These are phyloP conservation scores for Brassica rapa DNA, from an alignment of 345 rosid species.

Conservation along the genomic window DNA sequence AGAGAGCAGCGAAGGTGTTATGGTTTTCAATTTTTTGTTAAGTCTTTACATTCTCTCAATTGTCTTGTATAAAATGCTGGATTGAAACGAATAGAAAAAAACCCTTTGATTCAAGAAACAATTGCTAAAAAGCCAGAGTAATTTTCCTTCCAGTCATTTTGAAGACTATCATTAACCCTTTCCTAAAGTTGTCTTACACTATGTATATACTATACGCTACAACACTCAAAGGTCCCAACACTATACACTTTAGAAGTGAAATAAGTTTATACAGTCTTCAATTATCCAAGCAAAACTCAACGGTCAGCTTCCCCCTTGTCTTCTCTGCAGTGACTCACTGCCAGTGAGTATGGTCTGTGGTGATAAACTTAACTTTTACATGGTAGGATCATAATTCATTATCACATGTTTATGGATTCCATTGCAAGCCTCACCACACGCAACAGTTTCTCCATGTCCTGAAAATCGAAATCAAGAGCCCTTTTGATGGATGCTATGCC, in stretches of 20 bases:
- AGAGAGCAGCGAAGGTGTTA: background rate
- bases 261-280: constrained; percentile 19
- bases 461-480: constrained; percentile 93
- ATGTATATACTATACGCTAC: background rate
- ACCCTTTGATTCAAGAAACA: background rate
- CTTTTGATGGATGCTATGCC: constrained; percentile 63
- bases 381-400: constrained; percentile 7
- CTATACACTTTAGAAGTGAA: constrained; percentile 6
- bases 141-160: background rate
- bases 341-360: background rate
- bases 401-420: constrained; percentile 65
- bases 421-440: constrained; percentile 80
- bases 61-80: background rate
- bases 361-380: background rate
- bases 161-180: background rate
- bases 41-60: background rate
- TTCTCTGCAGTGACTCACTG: background rate
- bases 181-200: constrained; percentile 10
- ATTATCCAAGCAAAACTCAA: constrained; percentile 13
- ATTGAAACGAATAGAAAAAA: background rate
- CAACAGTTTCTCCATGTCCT: constrained; percentile 78
- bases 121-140: background rate
- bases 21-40: background rate
- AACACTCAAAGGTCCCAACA: constrained; percentile 13
- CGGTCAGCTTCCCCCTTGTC: background rate